These are phyloP conservation scores for Linaria vulgaris DNA, from an alignment of 257 asterid genomes.

Conservation along the genomic window DNA sequence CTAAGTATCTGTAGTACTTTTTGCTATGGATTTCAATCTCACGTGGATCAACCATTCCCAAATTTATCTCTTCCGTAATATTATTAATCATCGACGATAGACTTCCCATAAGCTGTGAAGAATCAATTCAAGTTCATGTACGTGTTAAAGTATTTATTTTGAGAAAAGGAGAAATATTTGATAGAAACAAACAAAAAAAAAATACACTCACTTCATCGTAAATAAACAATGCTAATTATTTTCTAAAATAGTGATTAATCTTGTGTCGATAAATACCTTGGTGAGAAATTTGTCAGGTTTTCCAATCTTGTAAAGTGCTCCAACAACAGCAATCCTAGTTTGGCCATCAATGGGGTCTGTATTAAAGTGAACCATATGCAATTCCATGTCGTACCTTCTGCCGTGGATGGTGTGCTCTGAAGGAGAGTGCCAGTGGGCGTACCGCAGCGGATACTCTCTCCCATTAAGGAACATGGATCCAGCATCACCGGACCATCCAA, in stretches of 20 bases:
- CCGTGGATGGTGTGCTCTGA: slow-evolving; percentile 48
- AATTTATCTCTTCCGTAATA: slow-evolving; percentile 12
- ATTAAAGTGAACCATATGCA: slow-evolving; percentile 42
- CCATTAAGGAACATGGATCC: slow-evolving; percentile 21
- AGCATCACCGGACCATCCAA: not conserved
- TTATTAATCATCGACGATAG: slow-evolving; percentile 26
- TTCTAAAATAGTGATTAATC: too few relatives aligned
- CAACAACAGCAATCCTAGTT: slow-evolving; percentile 28
- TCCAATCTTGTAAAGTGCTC: slow-evolving; percentile 42
- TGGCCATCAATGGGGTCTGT: slow-evolving; percentile 13
- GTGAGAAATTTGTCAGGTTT: slow-evolving; percentile 34
- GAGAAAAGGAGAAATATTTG: too few relatives aligned
- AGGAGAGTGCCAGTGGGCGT: slow-evolving; percentile 53
- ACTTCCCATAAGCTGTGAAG: slow-evolving; percentile 25
- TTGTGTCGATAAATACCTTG: slow-evolving; percentile 27
- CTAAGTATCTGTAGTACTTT: slow-evolving; percentile 37
- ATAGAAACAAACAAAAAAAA: too few relatives aligned
- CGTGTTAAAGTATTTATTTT: too few relatives aligned
- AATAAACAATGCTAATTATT: too few relatives aligned
- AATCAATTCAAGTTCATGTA: too few relatives aligned
- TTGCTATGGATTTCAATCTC: slow-evolving; percentile 16
- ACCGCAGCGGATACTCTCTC: slow-evolving; percentile 30
- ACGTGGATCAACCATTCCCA: slow-evolving; percentile 33
- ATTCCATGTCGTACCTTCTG: slow-evolving; percentile 43
- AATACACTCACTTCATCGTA: too few relatives aligned